Percentiles rank a stretch among this genome's conserved stretches.
phyloP scores from a whole-genome alignment of 148 eudicot species.

The Rheum nobile region DNA sequence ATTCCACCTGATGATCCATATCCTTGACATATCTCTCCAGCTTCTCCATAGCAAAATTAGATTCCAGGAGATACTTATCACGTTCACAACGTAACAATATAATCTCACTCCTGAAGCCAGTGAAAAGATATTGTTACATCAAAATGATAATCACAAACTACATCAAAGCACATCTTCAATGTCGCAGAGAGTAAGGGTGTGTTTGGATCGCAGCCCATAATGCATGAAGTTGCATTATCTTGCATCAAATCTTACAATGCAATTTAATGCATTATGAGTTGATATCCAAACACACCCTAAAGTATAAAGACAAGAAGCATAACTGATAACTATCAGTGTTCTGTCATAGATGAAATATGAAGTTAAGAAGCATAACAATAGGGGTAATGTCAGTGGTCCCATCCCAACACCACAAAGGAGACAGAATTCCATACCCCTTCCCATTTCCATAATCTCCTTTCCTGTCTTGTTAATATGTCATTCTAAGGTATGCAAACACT shows the following conservation, averaged over 20 bases:
- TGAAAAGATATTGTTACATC: not conserved
- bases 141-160: not conserved
- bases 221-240: too few species aligned
- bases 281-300: not conserved
- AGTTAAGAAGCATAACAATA: not conserved
- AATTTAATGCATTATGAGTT: too few species aligned
- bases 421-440: not conserved
- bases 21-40: conserved; percentile 70
- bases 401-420: not conserved
- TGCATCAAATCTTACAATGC: too few species aligned
- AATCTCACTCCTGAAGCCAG: conserved; percentile 38
- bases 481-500: not conserved
- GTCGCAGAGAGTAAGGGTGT: not conserved
- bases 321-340: too few species aligned
- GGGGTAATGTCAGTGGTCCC: not conserved
- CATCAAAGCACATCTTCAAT: not conserved
- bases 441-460: not conserved
- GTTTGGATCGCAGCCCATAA: too few species aligned
- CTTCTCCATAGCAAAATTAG: conserved; percentile 58
- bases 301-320: not conserved
- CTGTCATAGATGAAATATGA: too few species aligned
- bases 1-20: conserved; percentile 54
- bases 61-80: conserved; percentile 57
- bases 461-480: not conserved
- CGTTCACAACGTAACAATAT: conserved; percentile 58